phyloP scores from a whole-genome alignment of 2,329 filamentous ascomycete genomes.

The Colletotrichum eleusines region DNA sequence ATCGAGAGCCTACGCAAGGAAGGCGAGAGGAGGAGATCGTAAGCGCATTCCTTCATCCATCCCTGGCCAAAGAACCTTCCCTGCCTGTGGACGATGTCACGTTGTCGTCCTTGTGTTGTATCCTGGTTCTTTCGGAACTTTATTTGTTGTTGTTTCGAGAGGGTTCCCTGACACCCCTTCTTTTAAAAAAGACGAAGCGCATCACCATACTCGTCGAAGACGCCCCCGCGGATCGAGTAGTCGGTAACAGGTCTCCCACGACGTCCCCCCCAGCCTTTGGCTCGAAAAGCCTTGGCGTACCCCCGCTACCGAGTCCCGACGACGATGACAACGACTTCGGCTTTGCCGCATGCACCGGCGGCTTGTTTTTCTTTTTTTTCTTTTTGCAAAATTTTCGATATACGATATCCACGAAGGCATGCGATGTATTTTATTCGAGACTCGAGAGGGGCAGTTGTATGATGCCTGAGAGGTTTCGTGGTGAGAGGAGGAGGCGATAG shows the following conservation, averaged over 20 bases:
- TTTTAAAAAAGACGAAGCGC: constrained; percentile 50
- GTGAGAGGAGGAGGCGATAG: neutral
- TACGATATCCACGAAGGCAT: constrained; percentile 36
- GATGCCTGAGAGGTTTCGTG: neutral
- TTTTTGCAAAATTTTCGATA: constrained; percentile 19
- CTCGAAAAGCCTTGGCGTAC: neutral
- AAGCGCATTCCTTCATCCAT: constrained; percentile 54
- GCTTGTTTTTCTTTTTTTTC: neutral
- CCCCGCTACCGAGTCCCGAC: neutral
- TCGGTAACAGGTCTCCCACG: constrained; percentile 10
- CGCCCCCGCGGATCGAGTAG: constrained; percentile 60
- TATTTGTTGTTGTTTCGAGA: neutral
- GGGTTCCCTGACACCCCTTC: constrained; percentile 37
- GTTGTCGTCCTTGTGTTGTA: constrained; percentile 12
- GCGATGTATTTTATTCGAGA: constrained; percentile 16
- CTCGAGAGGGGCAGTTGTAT: neutral
- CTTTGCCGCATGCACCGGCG: neutral
- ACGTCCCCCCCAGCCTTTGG: neutral
- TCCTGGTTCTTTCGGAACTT: neutral
- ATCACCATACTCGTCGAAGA: constrained; percentile 51
- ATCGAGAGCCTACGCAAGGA: constrained; percentile 90
- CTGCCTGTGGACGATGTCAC: neutral
- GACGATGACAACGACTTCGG: neutral
- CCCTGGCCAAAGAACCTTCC: neutral
- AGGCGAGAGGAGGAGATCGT: constrained; percentile 86